phyloP scores from a whole-genome alignment of 2,329 filamentous ascomycete genomes.

The Emergomyces africanus region DNA sequence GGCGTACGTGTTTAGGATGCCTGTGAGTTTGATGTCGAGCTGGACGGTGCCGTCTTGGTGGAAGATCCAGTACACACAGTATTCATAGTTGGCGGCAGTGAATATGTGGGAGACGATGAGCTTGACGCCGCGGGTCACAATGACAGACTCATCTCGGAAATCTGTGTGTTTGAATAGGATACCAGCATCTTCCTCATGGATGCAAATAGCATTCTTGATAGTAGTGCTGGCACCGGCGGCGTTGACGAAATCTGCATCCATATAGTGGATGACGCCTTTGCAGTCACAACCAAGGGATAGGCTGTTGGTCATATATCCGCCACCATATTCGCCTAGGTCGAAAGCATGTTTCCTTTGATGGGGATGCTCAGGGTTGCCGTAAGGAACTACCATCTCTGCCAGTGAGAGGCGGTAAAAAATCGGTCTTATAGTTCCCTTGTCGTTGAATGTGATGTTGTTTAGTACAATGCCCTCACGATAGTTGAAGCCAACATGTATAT shows the following conservation, averaged over 20 bases:
- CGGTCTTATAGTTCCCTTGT: conserved; percentile 62
- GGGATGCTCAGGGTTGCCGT: conserved; percentile 37
- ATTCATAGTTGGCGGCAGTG: conserved; percentile 93
- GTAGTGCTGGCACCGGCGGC: conserved; percentile 59
- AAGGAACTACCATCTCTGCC: conserved; percentile 89
- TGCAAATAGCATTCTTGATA: conserved; percentile 90
- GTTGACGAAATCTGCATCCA: conserved; percentile 77
- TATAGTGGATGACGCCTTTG: conserved; percentile 83
- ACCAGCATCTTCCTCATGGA: conserved; percentile 85
- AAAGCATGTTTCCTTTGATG: conserved; percentile 38
- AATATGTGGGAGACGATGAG: conserved; percentile 85
- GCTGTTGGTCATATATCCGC: conserved; percentile 38
- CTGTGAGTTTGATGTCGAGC: conserved; percentile 81
- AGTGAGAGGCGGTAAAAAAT: conserved; percentile 83
- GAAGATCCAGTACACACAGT: conserved; percentile 78
- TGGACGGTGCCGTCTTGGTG: conserved; percentile 88
- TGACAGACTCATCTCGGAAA: conserved; percentile 78
- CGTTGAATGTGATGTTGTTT: conserved; percentile 80
- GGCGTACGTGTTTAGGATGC: conserved; percentile 82
- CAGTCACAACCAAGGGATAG: conserved; percentile 43
- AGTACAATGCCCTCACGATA: conserved; percentile 85
- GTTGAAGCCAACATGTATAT: conserved; percentile 86
- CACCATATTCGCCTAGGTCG: conserved; percentile 35
- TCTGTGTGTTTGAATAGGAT: conserved; percentile 93
- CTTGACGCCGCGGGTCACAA: conserved; percentile 75